Conservation (phyloP, 176 grass and related monocot species). For the Thinopyrum elongatum region DNA sequence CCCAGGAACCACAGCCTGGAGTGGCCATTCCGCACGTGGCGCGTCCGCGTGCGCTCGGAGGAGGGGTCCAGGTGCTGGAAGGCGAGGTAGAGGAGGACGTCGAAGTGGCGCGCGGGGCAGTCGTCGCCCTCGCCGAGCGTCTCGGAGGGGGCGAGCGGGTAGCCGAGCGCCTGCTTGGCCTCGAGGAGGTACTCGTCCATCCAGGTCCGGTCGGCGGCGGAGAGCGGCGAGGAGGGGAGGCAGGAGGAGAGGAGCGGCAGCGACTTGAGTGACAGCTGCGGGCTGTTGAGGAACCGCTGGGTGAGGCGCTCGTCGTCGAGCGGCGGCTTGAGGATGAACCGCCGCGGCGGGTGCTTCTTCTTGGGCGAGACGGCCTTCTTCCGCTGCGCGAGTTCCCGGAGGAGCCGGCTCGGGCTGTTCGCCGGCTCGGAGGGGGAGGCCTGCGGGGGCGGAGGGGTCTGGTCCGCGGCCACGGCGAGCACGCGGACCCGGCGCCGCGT, state of each 20-base stretch:
- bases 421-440: slow-evolving; percentile 38
- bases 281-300: slow-evolving; percentile 90
- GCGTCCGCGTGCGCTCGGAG: slow-evolving; percentile 63
- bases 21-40: slow-evolving; percentile 85
- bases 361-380: slow-evolving; percentile 77
- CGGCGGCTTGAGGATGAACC: slow-evolving; percentile 93
- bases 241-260: slow-evolving; percentile 93
- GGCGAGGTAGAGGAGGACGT: slow-evolving; percentile 88
- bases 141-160: slow-evolving; percentile 84
- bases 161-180: slow-evolving; percentile 97
- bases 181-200: slow-evolving; percentile 97
- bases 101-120: slow-evolving; percentile 88
- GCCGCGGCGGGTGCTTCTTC: slow-evolving; percentile 81
- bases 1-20: slow-evolving; percentile 90
- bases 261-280: slow-evolving; percentile 91
- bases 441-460: slow-evolving; percentile 35
- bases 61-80: slow-evolving; percentile 87
- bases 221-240: slow-evolving; percentile 75
- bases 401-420: slow-evolving; percentile 86
- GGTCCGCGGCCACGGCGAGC: slow-evolving; percentile 33
- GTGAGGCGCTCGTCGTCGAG: slow-evolving; percentile 89
- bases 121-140: slow-evolving; percentile 71
- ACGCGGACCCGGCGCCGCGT: slow-evolving; percentile 1
- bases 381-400: slow-evolving; percentile 82
- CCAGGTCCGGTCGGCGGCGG: slow-evolving; percentile 76